Base-by-base conservation (phyloP, 2,329 filamentous ascomycete genomes). In the Ophiocordyceps camponoti-floridani region DNA sequence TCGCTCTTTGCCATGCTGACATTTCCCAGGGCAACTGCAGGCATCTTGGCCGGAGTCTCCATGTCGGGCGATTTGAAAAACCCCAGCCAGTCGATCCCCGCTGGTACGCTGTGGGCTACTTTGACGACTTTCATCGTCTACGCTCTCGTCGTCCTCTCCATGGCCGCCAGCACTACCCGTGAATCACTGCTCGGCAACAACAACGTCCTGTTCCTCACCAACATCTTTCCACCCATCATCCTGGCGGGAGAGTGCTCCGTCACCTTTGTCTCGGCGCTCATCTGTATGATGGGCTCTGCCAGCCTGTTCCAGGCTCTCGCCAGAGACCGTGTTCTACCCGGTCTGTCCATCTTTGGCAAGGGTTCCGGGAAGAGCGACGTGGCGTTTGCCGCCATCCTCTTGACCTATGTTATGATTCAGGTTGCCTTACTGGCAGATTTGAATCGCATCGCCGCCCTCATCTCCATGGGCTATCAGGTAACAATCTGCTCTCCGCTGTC, bases 1-100 rank as follows among this genome's bases (percentile, higher is more conserved):
- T 18, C 10, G 10, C 19, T 13, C 68, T 65, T 4, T n/a, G 26
- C 5, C 1, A 41, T 33, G 14, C 47, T 28, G 19, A 11, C 40
- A 12, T 1, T 6, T 9, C 10, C 10, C 13, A 64, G 62, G 35
- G 69, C 70, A 19, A 74, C 70, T 1, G 72, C 65, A 3, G 70
- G 72, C 23, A 77, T 75, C 49, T 73, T 75, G 57, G 71, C 77
- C 47, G 87, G 87, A 16, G 86, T 86, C 7, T 89, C 84, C 52
- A 93, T 94, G 86, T 93, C 85, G 8, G 86, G 86, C 16, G 85
- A 94, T 56, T 62, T 94, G 43, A 82, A 75, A 49, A 80, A 86
- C 49, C 86, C 86, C 0, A 89, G 84, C 67, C 84, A 79, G 58
- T 76, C 84, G 1, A 94, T 94, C 44, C 86, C 86, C 0, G 80